Conservation (phyloP, 108 stramenopile species). For the Cyclostephanos invisitatus region DNA sequence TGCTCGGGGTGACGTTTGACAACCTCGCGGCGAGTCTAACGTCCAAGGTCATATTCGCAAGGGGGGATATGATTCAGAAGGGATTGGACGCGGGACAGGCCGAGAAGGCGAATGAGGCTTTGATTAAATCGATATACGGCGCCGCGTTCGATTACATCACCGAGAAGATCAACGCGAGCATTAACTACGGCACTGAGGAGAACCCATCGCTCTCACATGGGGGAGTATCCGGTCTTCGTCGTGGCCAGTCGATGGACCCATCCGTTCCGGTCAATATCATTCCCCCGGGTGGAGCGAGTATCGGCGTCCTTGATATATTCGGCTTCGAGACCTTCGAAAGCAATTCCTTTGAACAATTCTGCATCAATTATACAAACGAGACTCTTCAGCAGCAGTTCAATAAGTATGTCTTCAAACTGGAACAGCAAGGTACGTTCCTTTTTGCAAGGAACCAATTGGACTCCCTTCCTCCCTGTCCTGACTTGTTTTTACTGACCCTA, state of each 20-base stretch:
- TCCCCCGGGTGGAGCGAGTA: constrained; percentile 40
- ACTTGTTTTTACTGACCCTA: neutral
- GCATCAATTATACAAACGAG: constrained; percentile 97
- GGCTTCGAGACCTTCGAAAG: constrained; percentile 95
- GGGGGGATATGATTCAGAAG: constrained; percentile 62
- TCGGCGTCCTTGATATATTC: constrained; percentile 94
- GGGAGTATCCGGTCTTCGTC: neutral
- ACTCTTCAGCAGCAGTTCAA: constrained; percentile 96
- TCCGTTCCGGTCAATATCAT: constrained; percentile 23
- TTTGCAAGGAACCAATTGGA: constrained; percentile 16
- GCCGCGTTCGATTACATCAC: constrained; percentile 77
- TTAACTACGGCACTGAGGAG: constrained; percentile 24
- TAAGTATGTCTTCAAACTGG: constrained; percentile 88
- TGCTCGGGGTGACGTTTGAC: constrained; percentile 68
- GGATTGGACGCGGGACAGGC: constrained; percentile 59
- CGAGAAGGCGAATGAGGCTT: constrained; percentile 80
- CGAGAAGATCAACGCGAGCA: constrained; percentile 57
- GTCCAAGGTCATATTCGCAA: constrained; percentile 55
- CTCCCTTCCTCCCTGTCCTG: constrained; percentile 52
- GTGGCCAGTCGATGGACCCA: neutral
- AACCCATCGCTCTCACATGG: neutral
- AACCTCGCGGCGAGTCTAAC: constrained; percentile 64
- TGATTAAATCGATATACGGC: constrained; percentile 91
- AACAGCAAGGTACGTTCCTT: constrained; percentile 58
- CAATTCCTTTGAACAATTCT: constrained; percentile 95